These are phyloP conservation scores for Linum lewisii DNA, from an alignment of 345 rosid genomes.

Conservation along the genomic window DNA sequence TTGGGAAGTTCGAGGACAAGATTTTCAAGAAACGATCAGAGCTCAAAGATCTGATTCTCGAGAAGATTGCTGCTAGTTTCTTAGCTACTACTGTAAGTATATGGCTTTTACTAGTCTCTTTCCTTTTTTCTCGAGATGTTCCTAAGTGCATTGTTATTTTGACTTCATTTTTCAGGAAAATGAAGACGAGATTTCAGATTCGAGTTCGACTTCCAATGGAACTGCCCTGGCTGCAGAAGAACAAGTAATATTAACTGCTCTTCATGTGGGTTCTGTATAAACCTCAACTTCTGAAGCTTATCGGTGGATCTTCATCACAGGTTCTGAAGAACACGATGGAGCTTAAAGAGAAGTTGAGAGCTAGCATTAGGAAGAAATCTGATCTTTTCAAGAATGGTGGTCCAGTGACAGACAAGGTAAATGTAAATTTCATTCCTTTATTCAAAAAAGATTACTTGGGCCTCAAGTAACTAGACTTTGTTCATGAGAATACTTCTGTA, in stretches of 20 bases:
- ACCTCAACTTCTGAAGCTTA: neutral
- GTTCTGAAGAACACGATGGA: constrained; percentile 15
- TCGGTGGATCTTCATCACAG: neutral
- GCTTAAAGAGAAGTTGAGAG: constrained; percentile 13
- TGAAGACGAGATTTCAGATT: neutral
- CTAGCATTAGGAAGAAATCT: constrained; percentile 6
- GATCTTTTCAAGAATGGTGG: constrained; percentile 15
- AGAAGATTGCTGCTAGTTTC: neutral
- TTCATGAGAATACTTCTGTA: neutral
- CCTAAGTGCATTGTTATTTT: neutral
- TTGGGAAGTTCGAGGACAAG: constrained; percentile 21
- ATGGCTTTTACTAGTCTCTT: no score
- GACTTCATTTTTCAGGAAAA: neutral
- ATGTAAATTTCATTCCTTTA: neutral
- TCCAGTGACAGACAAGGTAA: constrained; percentile 9
- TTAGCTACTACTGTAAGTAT: constrained; percentile 6
- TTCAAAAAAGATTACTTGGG: neutral
- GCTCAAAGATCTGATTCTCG: constrained; percentile 3
- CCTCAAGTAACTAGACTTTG: neutral
- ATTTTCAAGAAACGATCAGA: constrained; percentile 23
- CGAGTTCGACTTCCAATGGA: neutral
- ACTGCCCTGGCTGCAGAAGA: neutral
- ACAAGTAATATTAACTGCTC: neutral
- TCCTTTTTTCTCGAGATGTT: neutral
- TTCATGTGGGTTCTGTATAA: neutral